Base-by-base conservation (phyloP, 805 yeast genomes). In the Candida yuanshanica region DNA sequence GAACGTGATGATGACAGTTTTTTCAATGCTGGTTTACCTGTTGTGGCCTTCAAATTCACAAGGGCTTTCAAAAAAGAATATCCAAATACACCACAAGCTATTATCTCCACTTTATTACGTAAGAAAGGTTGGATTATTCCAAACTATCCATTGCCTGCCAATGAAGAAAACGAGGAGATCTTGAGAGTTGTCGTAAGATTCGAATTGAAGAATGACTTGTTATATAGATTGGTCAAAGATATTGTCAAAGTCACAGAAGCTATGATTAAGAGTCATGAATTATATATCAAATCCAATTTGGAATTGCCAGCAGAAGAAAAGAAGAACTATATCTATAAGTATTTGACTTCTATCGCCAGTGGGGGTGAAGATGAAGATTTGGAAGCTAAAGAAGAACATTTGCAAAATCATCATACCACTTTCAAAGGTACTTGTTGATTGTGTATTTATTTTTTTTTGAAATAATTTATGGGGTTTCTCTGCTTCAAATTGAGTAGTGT, bases 51-150 rank as follows among this genome's bases (percentile, higher is more conserved):
- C 72, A 78, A 78, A 57, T 75, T 89, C 51, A 73, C 85, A 3
- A 67, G 77, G 38, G 68, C 69, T 29, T 76, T 89, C 59, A 58
- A 64, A 33, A 56, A 72, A 33, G 58, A 70, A 33, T 85, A 79
- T 59, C 93, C 95, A 4, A 87, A 79, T 60, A 75, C 89, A 42
- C 95, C 95, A 9, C 96, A 90, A 63, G 71, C 81, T 14, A 70
- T 85, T 44, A 62, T 89, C 21, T 81, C 95, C 1, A 69, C 80
- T 12, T 58, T 88, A 60, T 67, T 89, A 53, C 76, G 96, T 60
- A 77, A 74, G 59, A 78, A 79, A 53, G 95, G 95, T 12, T 89
- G 84, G 77, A 90, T 90, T 59, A 72, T 89, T 48, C 95, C 96
- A 50, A 88, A 89, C 69, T 89, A 89, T 64, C 86, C 83, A 46